Base-by-base conservation (phyloP, 148 eudicot species). In the Amaranthus hypochondriacus region DNA sequence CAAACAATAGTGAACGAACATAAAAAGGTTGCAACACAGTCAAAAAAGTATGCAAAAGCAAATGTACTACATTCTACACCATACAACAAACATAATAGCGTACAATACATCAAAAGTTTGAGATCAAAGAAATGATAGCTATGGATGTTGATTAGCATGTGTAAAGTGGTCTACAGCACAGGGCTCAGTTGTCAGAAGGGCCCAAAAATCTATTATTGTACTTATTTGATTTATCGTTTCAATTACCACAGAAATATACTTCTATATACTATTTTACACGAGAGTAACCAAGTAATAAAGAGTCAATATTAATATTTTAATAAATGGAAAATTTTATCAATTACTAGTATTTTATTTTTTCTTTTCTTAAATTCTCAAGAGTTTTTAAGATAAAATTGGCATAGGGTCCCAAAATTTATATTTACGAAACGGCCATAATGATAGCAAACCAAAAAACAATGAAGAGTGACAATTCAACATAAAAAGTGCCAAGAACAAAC, bases 401-500 rank as follows among this genome's bases (percentile, higher is more conserved):
- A 60, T 21, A 21, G 46, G 3, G 12, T 60, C 11, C 39, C 39
- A 28, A 28, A 28, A 28, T 28, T 28, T 28, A 28, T 28, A 28
- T 28, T 28, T 28, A 28, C 39, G 39, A 28, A 2, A 28, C 2
- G 39, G 39, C 39, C 39, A 1, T 28, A 28, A 2, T 28, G 39
- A 28, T 28, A 28, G 39, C 39, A 28, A 28, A 28, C 39, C 12
- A 60, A 62, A 49, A 51, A 62, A 68, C 56, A 15, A 69, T 44
- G 48, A 7, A 62, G 6, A 6, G 3, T 44, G 18, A 18, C 52
- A 56, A 21, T 69, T 47, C 4, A 64, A 9, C 43, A 9, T 28
- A 5, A 54, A 62, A 9, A 62, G 44, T 2, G 56, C 14, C 5
- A 66, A 58, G 63, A 68, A 84, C 86, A 78, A 72, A 94, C 98